Evolutionary conservation across 768 basidiomycete species (phyloP).

Genomic region (Coprinopsis strossmayeri): DNA sequence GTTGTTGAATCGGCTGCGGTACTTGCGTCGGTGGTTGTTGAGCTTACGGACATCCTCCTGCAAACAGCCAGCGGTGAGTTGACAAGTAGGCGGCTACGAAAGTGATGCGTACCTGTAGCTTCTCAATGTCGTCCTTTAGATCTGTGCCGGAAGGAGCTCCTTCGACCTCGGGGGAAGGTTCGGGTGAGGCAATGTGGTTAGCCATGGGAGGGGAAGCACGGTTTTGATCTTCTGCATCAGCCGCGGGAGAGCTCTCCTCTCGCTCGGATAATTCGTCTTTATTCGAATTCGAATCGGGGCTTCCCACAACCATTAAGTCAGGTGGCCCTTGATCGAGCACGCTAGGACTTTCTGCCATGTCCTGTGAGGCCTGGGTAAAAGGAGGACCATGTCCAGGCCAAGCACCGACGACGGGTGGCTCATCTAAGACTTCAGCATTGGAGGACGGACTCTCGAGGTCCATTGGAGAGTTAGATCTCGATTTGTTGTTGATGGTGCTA

Average conservation of each 20-base stretch:
- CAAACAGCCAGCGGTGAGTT: no score
- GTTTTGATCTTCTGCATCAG: background rate
- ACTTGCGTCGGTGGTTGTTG: slow-evolving; percentile 31
- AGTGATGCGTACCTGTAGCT: background rate
- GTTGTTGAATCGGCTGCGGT: slow-evolving; percentile 34
- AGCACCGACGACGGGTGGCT: slow-evolving; percentile 35
- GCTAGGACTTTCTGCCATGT: no score
- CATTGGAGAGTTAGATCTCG: slow-evolving; percentile 42
- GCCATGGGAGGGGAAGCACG: background rate
- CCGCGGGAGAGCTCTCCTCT: background rate
- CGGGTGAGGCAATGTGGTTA: background rate
- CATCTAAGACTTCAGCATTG: slow-evolving; percentile 22
- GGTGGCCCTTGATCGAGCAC: no score
- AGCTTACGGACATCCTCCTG: slow-evolving; percentile 18
- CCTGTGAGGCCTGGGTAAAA: slow-evolving; percentile 17
- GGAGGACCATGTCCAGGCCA: slow-evolving; percentile 35
- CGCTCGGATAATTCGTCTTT: no score
- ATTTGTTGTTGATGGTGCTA: slow-evolving; percentile 12
- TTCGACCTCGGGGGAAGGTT: background rate
- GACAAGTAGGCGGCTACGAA: background rate
- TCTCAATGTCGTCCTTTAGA: background rate
- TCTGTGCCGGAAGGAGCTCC: background rate
- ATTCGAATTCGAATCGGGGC: no score
- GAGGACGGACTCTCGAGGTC: slow-evolving; percentile 40
- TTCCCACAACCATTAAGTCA: no score